A percentile compares a stretch with the other conserved stretches of the same genome.
Conservation (phyloP, 345 rosid genomes). For the Camelina laxa region DNA sequence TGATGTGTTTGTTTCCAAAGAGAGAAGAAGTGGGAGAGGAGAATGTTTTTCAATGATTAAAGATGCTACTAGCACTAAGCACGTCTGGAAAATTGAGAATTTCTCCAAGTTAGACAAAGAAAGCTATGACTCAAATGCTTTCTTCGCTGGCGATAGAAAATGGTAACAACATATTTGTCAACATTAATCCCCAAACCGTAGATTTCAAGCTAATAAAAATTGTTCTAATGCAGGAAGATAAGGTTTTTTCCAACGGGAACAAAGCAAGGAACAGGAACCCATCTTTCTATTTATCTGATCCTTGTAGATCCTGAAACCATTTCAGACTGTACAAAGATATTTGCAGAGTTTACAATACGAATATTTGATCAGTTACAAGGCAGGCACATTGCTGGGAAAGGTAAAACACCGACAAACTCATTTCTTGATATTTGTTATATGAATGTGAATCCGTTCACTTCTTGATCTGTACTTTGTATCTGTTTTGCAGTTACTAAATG, state of each 20-base stretch:
- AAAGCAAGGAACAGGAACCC: slow-evolving; percentile 42
- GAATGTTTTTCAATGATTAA: slow-evolving; percentile 47
- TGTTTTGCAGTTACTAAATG: slow-evolving; percentile 37
- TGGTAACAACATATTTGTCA: slow-evolving; percentile 33
- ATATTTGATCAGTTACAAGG: slow-evolving; percentile 45
- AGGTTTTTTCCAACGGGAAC: slow-evolving; percentile 41
- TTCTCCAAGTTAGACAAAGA: slow-evolving; percentile 40
- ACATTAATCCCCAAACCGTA: neutral
- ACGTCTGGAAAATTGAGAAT: slow-evolving; percentile 44
- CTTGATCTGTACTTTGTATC: slow-evolving; percentile 2
- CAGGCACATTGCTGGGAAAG: slow-evolving; percentile 45
- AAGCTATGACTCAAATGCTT: slow-evolving; percentile 37
- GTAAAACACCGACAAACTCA: slow-evolving; percentile 27
- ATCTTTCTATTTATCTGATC: slow-evolving; percentile 40
- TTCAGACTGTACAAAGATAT: slow-evolving; percentile 35
- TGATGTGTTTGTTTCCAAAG: slow-evolving; percentile 47
- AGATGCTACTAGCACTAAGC: slow-evolving; percentile 39
- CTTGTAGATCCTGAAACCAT: slow-evolving; percentile 40
- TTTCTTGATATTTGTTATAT: slow-evolving; percentile 7
- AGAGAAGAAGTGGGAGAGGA: slow-evolving; percentile 46
- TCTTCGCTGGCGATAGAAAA: slow-evolving; percentile 46
- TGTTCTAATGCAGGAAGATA: slow-evolving; percentile 41
- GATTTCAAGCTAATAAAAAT: neutral
- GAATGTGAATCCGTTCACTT: slow-evolving; percentile 8
- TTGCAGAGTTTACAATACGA: slow-evolving; percentile 38